Base-by-base conservation (phyloP, 108 stramenopile species). In the Discostella stelligeroides region DNA sequence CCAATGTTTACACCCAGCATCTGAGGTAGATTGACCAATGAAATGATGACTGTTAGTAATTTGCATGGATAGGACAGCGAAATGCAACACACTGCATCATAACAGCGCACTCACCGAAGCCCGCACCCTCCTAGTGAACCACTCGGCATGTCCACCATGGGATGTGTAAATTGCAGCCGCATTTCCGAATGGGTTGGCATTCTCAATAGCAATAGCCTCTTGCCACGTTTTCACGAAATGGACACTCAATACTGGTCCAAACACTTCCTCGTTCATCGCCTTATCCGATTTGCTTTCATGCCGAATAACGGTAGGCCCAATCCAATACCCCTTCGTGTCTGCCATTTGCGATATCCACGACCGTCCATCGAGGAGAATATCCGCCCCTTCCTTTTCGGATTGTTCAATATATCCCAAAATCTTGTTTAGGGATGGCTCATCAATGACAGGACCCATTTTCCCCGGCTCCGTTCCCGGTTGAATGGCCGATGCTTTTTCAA, bases 111-210 rank as follows among this genome's bases (percentile, higher is more conserved):
- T 72, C 40, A 77, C 73, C 59, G 74, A 75, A 2, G 94, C 93
- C 15, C 92, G 83, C 70, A 98, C 95, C 38, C 88, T 76, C 21
- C 60, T 65, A 67, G 84, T 61, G 75, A 98, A 98, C 95, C 95
- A 97, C 21, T 95, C 95, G 2, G 98, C 98, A 78, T 78, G 75
- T 4, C 90, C 96, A 9, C 98, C 96, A 60, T 88, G 89, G 11
- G 82, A 81, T 0, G 98, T 98, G 68, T 97, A 98, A 56, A 98
- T 79, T 27, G 88, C 94, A 8, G 96, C 97, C 13, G 97, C 98
- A 79, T 98, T 98, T 10, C 98, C 97, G 80, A 92, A 97, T 6
- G 94, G 96, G 77, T 93, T 95, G 20, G 82, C 68, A 84, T 97
- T 97, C 70, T 98, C 98, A 66, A 97, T 95, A 24, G 70, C 94